Percentiles rank a stretch among this genome's conserved stretches.
These are phyloP conservation scores for Alternaria gansuensis DNA, from an alignment of 2,329 filamentous ascomycete species.

Conservation along the genomic window DNA sequence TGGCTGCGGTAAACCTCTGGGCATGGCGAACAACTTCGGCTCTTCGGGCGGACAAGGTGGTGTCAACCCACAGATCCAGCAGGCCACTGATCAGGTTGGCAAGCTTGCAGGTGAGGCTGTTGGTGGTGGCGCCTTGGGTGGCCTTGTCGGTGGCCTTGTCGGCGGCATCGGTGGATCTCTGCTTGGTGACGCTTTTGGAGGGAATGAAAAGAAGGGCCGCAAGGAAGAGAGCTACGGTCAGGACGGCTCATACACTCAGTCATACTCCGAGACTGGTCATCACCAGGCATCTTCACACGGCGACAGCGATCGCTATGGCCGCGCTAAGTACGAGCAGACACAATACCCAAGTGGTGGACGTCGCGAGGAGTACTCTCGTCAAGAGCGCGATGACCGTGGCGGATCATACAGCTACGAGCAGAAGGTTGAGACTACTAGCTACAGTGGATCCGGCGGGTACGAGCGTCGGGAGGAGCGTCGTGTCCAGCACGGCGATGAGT, in stretches of 20 bases:
- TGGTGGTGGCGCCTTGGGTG: constrained; percentile 72
- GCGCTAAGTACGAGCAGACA: constrained; percentile 68
- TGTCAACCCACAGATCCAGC: constrained; percentile 51
- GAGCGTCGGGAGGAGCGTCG: constrained; percentile 66
- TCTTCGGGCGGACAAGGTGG: constrained; percentile 56
- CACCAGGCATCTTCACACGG: constrained; percentile 50
- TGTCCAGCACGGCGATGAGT: constrained; percentile 58
- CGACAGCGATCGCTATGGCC: constrained; percentile 63
- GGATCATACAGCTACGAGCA: constrained; percentile 67
- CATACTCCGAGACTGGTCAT: constrained; percentile 68
- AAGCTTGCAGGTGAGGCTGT: constrained; percentile 67
- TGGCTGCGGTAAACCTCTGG: constrained; percentile 81
- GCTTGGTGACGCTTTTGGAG: constrained; percentile 68
- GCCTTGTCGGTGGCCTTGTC: constrained; percentile 74
- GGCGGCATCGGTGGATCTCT: constrained; percentile 66
- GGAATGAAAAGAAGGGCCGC: constrained; percentile 63
- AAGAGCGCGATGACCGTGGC: constrained; percentile 62
- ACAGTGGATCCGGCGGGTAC: constrained; percentile 62
- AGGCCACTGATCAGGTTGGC: constrained; percentile 54
- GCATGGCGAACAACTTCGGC: constrained; percentile 71
- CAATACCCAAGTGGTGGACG: constrained; percentile 66
- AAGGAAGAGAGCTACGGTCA: constrained; percentile 63
- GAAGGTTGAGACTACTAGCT: constrained; percentile 63
- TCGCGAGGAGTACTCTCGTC: constrained; percentile 68
- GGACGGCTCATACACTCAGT: constrained; percentile 69